Evolutionary conservation across 2,329 filamentous ascomycete genomes (phyloP), one percentile per base, ranked within the genome.

Genomic region (Monilinia polystroma): DNA sequence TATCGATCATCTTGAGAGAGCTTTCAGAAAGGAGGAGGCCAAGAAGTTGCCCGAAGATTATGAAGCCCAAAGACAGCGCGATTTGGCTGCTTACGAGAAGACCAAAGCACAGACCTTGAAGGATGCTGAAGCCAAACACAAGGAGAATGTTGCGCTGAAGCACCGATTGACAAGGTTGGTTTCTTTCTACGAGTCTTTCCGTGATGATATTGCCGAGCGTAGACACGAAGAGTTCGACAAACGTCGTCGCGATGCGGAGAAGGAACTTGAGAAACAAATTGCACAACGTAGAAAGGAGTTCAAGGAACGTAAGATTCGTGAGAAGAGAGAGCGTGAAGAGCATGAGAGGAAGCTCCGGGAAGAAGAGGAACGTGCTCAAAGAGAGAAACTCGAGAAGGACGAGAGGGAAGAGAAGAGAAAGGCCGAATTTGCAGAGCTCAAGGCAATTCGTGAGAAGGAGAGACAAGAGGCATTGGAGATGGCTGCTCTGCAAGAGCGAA

Each of bases 211-310:
- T 64, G 91, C 91, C 69, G 90, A 95, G 79, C 90, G 92, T 76
- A 91, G 94, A 73, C 92, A 92, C 76, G 91, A 96, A 74, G 93
- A 98, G 79, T 99, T 98, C 73, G 95, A 98, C 84, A 94, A 91
- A 82, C 91, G 93, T 71, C 91, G 91, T 76, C 93, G 90, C 78
- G 89, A 92, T 75, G 95, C 95, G 43, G 93, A 98, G 83, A 88
- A 90, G 71, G 95, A 99, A 77, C 86, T 98, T 67, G 91, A 98
- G 82, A 90, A 90, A 79, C 92, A 96, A 82, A 96, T 97, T 80
- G 86, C 89, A 51, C 85, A 88, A 71, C 91, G 95, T 75, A 89
- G 93, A 80, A 94, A 92, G 84, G 93, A 97, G 78, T 87, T 91
- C 75, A 89, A 91, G 73, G 94, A 97, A 76, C 87, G 88, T 73